Evolutionary conservation across 2,329 filamentous ascomycete species (phyloP).

Genomic region (Ceratocystis colombiana): DNA sequence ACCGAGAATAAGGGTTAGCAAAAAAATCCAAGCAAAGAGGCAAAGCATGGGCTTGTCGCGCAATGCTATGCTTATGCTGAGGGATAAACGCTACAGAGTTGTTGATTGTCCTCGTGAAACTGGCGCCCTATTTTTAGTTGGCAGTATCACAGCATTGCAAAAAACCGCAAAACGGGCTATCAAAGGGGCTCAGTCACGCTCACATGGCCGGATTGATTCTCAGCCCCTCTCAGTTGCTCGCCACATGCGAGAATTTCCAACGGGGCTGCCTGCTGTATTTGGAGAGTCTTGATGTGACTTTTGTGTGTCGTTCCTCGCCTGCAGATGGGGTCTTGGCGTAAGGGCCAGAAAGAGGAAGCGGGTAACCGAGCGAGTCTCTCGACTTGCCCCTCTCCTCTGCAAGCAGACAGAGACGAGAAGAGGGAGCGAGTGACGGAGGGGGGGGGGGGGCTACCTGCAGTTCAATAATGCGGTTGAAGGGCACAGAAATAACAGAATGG

Average conservation of each 20-base stretch:
- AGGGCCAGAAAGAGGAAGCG: not conserved
- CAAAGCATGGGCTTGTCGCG: not conserved
- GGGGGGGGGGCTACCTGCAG: not conserved
- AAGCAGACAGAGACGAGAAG: no score
- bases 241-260: no score
- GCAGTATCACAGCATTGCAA: not conserved
- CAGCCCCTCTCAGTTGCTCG: not conserved
- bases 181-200: no score
- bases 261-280: no score
- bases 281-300: no score
- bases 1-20: not conserved
- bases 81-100: not conserved
- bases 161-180: no score
- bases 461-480: not conserved
- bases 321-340: not conserved
- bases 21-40: not conserved
- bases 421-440: not conserved
- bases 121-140: constrained; percentile 2
- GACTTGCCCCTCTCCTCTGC: no score
- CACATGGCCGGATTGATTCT: no score
- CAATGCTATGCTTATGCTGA: not conserved
- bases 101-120: not conserved
- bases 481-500: not conserved
- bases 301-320: not conserved
- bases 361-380: not conserved